phyloP scores from a whole-genome alignment of 2,329 filamentous ascomycete species.

The Aureobasidium sp. region DNA sequence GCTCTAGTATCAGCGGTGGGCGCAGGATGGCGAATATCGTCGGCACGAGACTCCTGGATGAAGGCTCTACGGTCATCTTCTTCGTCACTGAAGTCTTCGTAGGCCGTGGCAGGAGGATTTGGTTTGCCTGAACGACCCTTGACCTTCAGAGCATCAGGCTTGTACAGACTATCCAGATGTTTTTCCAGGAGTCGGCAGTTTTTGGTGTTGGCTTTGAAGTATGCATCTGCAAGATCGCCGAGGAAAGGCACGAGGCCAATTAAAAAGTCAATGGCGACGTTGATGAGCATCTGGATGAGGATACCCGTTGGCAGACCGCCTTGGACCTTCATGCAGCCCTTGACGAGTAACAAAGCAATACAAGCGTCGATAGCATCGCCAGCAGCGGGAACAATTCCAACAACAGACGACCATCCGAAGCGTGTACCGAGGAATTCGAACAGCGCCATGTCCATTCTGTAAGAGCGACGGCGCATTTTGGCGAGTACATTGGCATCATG shows the following conservation, averaged over 20 bases:
- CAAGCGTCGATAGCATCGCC: slow-evolving; percentile 70
- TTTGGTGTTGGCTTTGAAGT: slow-evolving; percentile 67
- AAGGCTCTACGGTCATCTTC: slow-evolving; percentile 23
- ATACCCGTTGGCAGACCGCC: slow-evolving; percentile 59
- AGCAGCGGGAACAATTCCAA: slow-evolving; percentile 73
- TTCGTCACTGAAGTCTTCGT: slow-evolving; percentile 38
- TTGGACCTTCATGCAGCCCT: slow-evolving; percentile 64
- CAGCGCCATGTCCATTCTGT: slow-evolving; percentile 75
- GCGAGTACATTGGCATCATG: slow-evolving; percentile 78
- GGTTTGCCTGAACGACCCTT: slow-evolving; percentile 27
- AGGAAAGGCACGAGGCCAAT: slow-evolving; percentile 68
- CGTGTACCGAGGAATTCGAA: slow-evolving; percentile 75
- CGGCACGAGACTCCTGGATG: not conserved
- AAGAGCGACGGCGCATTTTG: slow-evolving; percentile 77
- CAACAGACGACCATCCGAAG: slow-evolving; percentile 83
- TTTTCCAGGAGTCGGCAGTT: slow-evolving; percentile 65
- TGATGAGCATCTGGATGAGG: slow-evolving; percentile 67
- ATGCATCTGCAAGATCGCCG: slow-evolving; percentile 67
- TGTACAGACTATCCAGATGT: slow-evolving; percentile 61
- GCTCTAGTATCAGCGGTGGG: not conserved
- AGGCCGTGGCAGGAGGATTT: slow-evolving; percentile 39
- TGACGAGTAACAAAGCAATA: slow-evolving; percentile 68
- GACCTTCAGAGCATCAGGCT: slow-evolving; percentile 32
- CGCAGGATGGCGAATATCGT: slow-evolving; percentile 2
- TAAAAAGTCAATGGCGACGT: slow-evolving; percentile 66